Conservation (phyloP, 2,329 filamentous ascomycete genomes). For the Penicillium sp. region DNA sequence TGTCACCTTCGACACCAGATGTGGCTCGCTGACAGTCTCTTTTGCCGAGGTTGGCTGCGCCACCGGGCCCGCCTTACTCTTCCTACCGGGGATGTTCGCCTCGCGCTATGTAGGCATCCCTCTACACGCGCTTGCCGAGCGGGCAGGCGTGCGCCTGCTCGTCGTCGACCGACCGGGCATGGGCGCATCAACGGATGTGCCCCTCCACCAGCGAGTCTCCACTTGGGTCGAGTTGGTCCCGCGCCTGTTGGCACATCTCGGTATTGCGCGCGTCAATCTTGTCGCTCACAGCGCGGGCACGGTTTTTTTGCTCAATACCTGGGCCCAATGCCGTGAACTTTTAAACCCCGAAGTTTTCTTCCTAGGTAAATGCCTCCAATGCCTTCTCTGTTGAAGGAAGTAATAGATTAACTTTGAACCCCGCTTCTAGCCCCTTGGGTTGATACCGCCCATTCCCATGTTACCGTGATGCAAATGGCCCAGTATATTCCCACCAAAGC, state of each 20-base stretch:
- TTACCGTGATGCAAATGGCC: constrained; percentile 26
- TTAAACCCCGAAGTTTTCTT: constrained; percentile 9
- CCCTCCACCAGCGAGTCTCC: constrained; percentile 34
- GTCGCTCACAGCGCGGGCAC: constrained; percentile 44
- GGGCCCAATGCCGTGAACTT: constrained; percentile 9
- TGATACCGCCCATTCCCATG: constrained; percentile 36
- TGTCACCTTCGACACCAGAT: constrained; percentile 14
- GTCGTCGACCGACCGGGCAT: constrained; percentile 25
- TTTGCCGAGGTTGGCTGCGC: constrained; percentile 24
- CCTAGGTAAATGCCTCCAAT: constrained; percentile 11
- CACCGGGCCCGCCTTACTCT: constrained; percentile 16
- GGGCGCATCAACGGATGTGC: constrained; percentile 44
- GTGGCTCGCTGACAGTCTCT: constrained; percentile 19
- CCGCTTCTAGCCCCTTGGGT: constrained; percentile 45
- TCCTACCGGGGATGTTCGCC: constrained; percentile 29
- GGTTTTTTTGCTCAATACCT: constrained; percentile 45
- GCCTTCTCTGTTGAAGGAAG: background rate
- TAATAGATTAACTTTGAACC: background rate
- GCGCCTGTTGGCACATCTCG: constrained; percentile 35
- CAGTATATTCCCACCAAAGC: constrained; percentile 25
- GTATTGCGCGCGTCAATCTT: constrained; percentile 32
- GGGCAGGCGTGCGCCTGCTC: constrained; percentile 23
- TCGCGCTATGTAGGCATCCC: constrained; percentile 24
- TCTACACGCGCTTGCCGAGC: constrained; percentile 24
- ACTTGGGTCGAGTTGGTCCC: constrained; percentile 46